Base-by-base conservation (phyloP, 805 yeast species). In the Metschnikowia lachancei region DNA sequence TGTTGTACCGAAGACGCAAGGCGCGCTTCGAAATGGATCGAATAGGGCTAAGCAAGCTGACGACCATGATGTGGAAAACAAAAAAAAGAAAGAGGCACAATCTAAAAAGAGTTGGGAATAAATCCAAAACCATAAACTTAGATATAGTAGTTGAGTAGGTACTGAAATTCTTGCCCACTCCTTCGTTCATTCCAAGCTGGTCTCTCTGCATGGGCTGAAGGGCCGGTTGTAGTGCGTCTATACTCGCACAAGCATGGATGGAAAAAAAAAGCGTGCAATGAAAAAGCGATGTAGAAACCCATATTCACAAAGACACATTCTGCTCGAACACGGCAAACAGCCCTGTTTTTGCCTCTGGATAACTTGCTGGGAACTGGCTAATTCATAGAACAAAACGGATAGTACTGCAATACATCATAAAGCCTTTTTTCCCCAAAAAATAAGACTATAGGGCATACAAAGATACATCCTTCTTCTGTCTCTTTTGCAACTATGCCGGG, bases 401-500 rank as follows among this genome's bases (percentile, higher is more conserved):
- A 12, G 4, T 17, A 13, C 18, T 26, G 11, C 28, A 26, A 30
- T 30, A 30, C 17, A 10, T 6, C 14, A 30, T n/a, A 30, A n/a
- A 30, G 17, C 8, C 17, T 5, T 30, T 30, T 30, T 30, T n/a
- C n/a, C n/a, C n/a, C 7, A n/a, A n/a, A 9, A 30, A 4, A 30
- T 13, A 30, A 11, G 17, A 30, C 4, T 19, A 37, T 37, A 6
- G 28, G 19, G 29, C 20, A 37, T 6, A 37, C 26, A 37, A 16
- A 37, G 32, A 26, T 18, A 14, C 32, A 37, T 13, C 20, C 40
- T 16, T 37, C 29, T 26, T 17, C 14, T 40, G 37, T 14, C 43
- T 38, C 46, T 29, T 28, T 26, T 32, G 34, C 20, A 36, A 26
- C 42, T 39, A 47, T 47, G 50, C 45, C 47, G 11, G 43, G 43